Base-by-base conservation (phyloP, 1,284 basidiomycete species). In the Ustilago curta region DNA sequence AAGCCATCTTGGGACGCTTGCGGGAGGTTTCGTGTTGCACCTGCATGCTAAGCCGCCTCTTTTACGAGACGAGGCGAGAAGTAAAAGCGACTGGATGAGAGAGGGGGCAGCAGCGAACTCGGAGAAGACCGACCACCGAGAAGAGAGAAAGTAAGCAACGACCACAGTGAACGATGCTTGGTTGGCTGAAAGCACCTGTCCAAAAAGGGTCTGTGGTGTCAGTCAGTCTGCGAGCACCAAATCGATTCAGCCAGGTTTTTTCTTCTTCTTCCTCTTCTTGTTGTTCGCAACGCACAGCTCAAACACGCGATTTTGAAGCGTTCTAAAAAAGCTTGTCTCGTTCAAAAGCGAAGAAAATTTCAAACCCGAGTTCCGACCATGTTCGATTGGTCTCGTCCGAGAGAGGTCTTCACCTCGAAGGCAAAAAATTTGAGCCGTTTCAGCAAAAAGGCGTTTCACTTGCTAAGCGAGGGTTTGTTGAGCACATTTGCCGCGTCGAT, bases 1-100 rank as follows among this genome's bases (percentile, higher is more conserved):
- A 57, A 50, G 70, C 44, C 72, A 75, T 75, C 67, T 64, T 70
- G 58, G 53, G 54, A 53, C 63, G 70, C 37, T 72, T 70, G 54
- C 43, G 62, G 21, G 50, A 53, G 19, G 62, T 59, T 61, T 61
- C 44, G 27, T 59, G 59, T 8, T 63, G 52, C 42, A 39, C 63
- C 56, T 72, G 70, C 70, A 67, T 72, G 48, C 31, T 72, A 59
- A 6, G 39, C 32, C 53, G 70, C 50, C 63, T 55, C 55, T 47
- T 14, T 27, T n/a, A 31, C 23, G 64, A 69, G 55, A 61, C 64
- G 61, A 57, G 19, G 39, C 45, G 45, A 56, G 37, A 50, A 31
- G 44, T 21, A 27, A 42, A 27, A 27, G 27, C n/a, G 27, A 3
- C 27, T 27, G 54, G 45, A 27, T 56, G 31, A 7, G 59, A 49